A percentile compares a stretch with the other conserved stretches of the same genome.
phyloP scores from a whole-genome alignment of 2,329 filamentous ascomycete genomes.

The Phialophora chinensis region DNA sequence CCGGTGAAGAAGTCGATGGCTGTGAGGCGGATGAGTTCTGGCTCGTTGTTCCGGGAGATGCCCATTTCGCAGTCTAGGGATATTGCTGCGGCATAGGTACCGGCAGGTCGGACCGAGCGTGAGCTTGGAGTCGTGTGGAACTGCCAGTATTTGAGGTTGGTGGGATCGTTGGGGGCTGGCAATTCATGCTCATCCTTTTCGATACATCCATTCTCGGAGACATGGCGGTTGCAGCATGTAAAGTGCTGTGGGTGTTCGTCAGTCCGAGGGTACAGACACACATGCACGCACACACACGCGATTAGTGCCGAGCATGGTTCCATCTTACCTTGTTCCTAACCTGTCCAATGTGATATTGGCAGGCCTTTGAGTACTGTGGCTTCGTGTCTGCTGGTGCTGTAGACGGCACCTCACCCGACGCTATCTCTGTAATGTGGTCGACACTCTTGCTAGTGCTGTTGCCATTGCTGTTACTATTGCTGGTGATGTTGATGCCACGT shows the following conservation, averaged over 20 bases:
- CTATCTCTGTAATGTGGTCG: not conserved
- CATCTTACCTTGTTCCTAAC: slow-evolving; percentile 17
- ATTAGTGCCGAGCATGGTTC: not conserved
- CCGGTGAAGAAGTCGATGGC: slow-evolving; percentile 59
- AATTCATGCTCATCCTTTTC: slow-evolving; percentile 7
- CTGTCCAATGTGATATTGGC: slow-evolving; percentile 15
- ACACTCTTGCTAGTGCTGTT: not conserved
- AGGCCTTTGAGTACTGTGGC: not conserved
- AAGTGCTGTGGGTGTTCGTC: slow-evolving; percentile 15
- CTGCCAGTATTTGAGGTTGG: slow-evolving; percentile 16
- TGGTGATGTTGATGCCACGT: not conserved
- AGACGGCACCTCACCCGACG: not conserved
- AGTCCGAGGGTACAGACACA: not conserved
- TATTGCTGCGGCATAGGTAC: slow-evolving; percentile 43
- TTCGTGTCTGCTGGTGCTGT: not conserved
- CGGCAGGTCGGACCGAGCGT: not conserved
- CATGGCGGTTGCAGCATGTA: slow-evolving; percentile 24
- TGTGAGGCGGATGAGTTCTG: slow-evolving; percentile 60
- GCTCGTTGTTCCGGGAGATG: slow-evolving; percentile 51
- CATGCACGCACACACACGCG: not conserved
- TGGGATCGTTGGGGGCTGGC: slow-evolving; percentile 13
- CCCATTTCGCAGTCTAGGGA: slow-evolving; percentile 65
- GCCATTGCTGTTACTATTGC: not conserved
- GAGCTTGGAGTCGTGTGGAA: slow-evolving; percentile 19
- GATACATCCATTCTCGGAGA: slow-evolving; percentile 22